phyloP scores from a whole-genome alignment of 179 eudicot species.

The Beta lomatogona region DNA sequence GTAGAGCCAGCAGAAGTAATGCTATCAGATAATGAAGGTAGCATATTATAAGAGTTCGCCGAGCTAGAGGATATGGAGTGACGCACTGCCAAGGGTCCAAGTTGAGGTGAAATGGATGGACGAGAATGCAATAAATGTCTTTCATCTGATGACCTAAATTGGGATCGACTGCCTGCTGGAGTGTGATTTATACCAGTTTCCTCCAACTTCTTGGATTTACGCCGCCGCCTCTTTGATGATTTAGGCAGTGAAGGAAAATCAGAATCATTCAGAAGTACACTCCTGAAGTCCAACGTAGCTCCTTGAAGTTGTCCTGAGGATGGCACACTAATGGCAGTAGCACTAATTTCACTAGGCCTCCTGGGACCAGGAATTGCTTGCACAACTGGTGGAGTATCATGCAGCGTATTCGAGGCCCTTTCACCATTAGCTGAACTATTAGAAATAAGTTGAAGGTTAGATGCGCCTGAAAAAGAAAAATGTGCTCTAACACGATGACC shows the following conservation, averaged over 20 bases:
- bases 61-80: constrained; percentile 22
- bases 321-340: constrained; percentile 42
- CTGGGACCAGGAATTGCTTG: constrained; percentile 29
- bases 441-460: constrained; percentile 21
- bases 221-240: constrained; percentile 49
- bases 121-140: constrained; percentile 19
- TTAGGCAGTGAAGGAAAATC: constrained; percentile 70
- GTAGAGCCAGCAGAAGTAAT: constrained; percentile 22
- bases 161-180: constrained; percentile 27
- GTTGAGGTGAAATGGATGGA: constrained; percentile 31
- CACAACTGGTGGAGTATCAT: constrained; percentile 23
- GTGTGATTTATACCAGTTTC: constrained; percentile 36
- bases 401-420: constrained; percentile 14
- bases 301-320: constrained; percentile 64
- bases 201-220: constrained; percentile 49
- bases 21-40: constrained; percentile 4
- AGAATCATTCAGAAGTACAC: constrained; percentile 45
- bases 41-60: neutral
- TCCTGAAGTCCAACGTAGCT: constrained; percentile 43
- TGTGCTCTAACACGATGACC: constrained; percentile 15
- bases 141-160: constrained; percentile 22
- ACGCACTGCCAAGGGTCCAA: constrained; percentile 19
- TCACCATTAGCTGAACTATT: constrained; percentile 19
- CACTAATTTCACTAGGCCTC: constrained; percentile 20
- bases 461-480: constrained; percentile 21